phyloP scores from a whole-genome alignment of 2,329 filamentous ascomycete species.

The Myriosclerotinia scirpicola region DNA sequence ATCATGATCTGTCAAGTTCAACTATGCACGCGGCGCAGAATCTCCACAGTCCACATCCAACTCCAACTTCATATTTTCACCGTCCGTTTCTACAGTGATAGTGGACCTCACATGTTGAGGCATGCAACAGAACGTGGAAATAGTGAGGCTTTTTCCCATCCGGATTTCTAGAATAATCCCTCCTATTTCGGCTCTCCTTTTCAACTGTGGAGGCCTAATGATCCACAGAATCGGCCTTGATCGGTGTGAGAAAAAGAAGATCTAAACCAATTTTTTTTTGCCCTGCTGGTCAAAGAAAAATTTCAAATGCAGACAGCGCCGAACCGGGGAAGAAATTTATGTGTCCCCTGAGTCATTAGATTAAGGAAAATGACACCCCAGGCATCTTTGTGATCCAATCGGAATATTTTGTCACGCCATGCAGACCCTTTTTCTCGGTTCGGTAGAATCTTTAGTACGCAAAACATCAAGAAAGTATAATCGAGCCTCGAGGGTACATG shows the following conservation, averaged over 20 bases:
- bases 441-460: slow-evolving; percentile 5
- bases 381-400: slow-evolving; percentile 2
- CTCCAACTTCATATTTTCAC: background rate
- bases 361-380: background rate
- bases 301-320: background rate
- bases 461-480: slow-evolving; percentile 14
- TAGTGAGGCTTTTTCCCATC: background rate
- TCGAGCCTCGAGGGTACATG: slow-evolving; percentile 12
- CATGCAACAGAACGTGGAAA: background rate
- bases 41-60: background rate
- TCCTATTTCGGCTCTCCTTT: slow-evolving; percentile 8
- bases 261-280: background rate
- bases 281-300: slow-evolving; percentile 9
- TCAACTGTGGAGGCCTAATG: background rate
- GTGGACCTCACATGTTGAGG: background rate
- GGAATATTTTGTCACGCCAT: slow-evolving; percentile 16
- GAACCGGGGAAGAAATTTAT: background rate
- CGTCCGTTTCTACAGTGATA: slow-evolving; percentile 11
- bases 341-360: slow-evolving; percentile 13
- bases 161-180: background rate
- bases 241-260: slow-evolving; percentile 3
- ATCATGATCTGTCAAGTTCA: slow-evolving; percentile 15
- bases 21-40: background rate
- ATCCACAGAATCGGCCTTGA: slow-evolving; percentile 5
- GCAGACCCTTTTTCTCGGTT: slow-evolving; percentile 14